phyloP scores from a whole-genome alignment of 2,329 filamentous ascomycete species.

The Lasiodiplodia theobromae region DNA sequence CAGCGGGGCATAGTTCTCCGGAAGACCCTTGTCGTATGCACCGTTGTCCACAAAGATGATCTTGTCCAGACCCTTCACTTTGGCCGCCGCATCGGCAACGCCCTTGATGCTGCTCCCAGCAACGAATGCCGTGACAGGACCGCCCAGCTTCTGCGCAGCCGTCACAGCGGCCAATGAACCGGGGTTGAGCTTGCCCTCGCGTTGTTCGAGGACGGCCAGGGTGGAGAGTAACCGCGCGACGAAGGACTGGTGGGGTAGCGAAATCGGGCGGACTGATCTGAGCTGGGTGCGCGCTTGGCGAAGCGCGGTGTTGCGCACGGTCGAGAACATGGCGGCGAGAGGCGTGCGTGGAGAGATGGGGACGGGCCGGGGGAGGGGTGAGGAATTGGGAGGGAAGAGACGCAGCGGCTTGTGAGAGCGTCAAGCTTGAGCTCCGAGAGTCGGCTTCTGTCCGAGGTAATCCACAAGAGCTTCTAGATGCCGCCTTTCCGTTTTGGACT shows the following conservation, averaged over 20 bases:
- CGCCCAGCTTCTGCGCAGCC: conserved; percentile 86
- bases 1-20: conserved; percentile 93
- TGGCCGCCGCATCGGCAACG: conserved; percentile 83
- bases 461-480: conserved; percentile 28
- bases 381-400: conserved; percentile 8
- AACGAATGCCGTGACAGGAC: conserved; percentile 83
- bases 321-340: conserved; percentile 43
- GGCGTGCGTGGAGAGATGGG: conserved; percentile 16
- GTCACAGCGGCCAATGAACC: conserved; percentile 85
- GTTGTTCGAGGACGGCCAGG: conserved; percentile 90
- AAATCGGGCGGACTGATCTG: conserved; percentile 42
- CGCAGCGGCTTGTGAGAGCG: conserved; percentile 6
- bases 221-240: conserved; percentile 80
- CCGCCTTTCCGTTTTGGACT: neutral
- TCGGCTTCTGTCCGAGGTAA: conserved; percentile 30
- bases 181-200: conserved; percentile 82
- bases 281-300: conserved; percentile 55
- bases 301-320: conserved; percentile 45
- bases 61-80: conserved; percentile 90
- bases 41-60: conserved; percentile 86
- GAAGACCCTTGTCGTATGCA: conserved; percentile 91
- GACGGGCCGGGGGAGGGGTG: conserved; percentile 4
- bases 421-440: conserved; percentile 27
- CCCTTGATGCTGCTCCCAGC: conserved; percentile 79
- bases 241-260: conserved; percentile 58